Conservation (phyloP, 78 protist genomes). For the Acrasis kona region DNA sequence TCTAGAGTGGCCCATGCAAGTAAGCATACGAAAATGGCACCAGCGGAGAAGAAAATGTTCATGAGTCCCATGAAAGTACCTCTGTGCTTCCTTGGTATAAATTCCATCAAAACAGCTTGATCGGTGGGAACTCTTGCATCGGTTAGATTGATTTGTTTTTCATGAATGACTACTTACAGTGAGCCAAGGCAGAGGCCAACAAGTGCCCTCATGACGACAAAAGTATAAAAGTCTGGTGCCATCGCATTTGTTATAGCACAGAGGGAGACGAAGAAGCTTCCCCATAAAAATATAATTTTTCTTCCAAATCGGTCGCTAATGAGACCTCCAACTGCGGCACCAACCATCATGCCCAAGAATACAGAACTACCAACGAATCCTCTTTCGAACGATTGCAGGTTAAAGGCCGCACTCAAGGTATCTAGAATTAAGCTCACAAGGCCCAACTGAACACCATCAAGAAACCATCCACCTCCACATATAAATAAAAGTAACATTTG, state of each 20-base stretch:
- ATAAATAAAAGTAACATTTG: background rate
- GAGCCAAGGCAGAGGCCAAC: background rate
- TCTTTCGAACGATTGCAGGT: background rate
- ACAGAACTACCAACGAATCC: background rate
- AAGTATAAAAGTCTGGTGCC: background rate
- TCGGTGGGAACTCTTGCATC: background rate
- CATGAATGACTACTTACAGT: no score
- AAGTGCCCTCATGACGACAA: background rate
- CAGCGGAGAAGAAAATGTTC: no score
- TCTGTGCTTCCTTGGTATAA: background rate
- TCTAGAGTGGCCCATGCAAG: no score
- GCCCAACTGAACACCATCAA: background rate
- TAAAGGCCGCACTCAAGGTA: background rate
- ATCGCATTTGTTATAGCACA: background rate
- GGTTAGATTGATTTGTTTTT: no score
- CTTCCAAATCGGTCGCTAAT: background rate
- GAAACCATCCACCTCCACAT: background rate
- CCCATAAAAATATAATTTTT: background rate
- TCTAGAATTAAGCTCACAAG: background rate
- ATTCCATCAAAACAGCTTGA: background rate
- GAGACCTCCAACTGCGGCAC: background rate
- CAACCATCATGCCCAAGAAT: background rate
- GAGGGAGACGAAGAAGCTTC: background rate
- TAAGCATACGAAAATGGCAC: no score
- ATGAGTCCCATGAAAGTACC: background rate